Evolutionary conservation across 75 land plant genomes (phyloP).

Genomic region (Picea sitchensis): DNA sequence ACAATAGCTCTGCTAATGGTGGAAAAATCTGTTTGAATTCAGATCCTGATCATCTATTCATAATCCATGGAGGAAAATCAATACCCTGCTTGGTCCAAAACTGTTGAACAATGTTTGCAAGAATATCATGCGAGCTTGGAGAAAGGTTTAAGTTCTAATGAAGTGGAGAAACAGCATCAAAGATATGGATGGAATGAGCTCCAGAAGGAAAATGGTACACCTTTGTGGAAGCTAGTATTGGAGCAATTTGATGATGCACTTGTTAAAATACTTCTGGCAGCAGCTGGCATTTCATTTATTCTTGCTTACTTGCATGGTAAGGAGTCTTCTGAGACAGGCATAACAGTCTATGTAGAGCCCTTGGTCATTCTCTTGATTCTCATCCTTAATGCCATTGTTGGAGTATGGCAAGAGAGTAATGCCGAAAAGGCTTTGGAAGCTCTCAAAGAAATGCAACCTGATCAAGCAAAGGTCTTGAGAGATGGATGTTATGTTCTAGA

Average conservation of each 20-base stretch:
- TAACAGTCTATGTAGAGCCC: conserved; percentile 78
- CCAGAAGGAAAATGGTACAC: conserved; percentile 39
- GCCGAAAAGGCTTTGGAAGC: conserved; percentile 91
- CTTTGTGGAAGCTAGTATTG: conserved; percentile 72
- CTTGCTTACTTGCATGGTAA: conserved; percentile 53
- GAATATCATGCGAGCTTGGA: conserved; percentile 44
- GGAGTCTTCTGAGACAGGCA: conserved; percentile 39
- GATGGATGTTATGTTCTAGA: conserved; percentile 50
- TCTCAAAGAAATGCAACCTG: conserved; percentile 82
- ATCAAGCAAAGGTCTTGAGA: conserved; percentile 58
- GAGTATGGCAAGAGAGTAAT: conserved; percentile 92
- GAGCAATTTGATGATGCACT: conserved; percentile 79
- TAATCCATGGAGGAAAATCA: conserved; percentile 41
- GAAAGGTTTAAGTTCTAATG: conserved; percentile 43
- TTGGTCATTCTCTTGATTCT: conserved; percentile 68
- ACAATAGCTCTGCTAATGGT: no score
- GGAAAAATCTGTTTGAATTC: no score
- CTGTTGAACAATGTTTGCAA: conserved; percentile 65
- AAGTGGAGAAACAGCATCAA: conserved; percentile 43
- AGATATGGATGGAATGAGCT: conserved; percentile 78
- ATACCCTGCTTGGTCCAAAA: conserved; percentile 71
- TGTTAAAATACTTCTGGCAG: conserved; percentile 71
- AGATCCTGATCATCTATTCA: conserved; percentile 41
- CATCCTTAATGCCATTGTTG: conserved; percentile 75
- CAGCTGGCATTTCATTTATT: conserved; percentile 67